These are phyloP conservation scores for Chrysopogon serrulatus DNA, from an alignment of 176 grass and related monocot species.

Conservation along the genomic window DNA sequence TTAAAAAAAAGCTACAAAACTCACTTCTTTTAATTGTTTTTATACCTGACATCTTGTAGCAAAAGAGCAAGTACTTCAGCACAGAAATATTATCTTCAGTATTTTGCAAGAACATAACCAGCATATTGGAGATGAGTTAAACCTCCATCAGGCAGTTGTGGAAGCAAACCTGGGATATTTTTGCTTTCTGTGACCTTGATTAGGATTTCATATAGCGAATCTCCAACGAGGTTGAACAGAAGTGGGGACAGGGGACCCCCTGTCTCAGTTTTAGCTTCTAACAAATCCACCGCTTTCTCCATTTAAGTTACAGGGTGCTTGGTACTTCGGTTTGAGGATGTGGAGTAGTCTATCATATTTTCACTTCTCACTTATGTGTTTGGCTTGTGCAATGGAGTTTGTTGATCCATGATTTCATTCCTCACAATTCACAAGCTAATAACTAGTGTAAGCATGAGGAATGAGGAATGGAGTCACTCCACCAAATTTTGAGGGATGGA, in stretches of 20 bases:
- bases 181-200: not conserved
- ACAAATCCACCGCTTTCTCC: not conserved
- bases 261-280: not conserved
- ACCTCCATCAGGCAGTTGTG: too few relatives aligned
- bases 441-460: not conserved
- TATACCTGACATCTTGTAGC: not conserved
- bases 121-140: not conserved
- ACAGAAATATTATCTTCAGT: not conserved
- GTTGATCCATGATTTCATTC: not conserved
- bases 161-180: not conserved
- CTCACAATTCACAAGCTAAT: not conserved
- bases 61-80: not conserved
- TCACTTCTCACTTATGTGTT: not conserved
- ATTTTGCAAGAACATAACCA: not conserved
- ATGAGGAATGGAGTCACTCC: not conserved
- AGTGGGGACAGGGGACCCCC: not conserved
- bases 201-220: not conserved
- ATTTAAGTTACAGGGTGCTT: not conserved
- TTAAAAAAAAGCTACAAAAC: not conserved
- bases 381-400: not conserved
- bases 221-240: not conserved
- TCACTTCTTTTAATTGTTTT: not conserved
- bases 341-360: not conserved
- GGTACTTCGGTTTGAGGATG: not conserved
- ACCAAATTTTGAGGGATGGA: not conserved